These are phyloP conservation scores for Cercospora sp. DNA, from an alignment of 2,329 filamentous ascomycete species.

Conservation along the genomic window DNA sequence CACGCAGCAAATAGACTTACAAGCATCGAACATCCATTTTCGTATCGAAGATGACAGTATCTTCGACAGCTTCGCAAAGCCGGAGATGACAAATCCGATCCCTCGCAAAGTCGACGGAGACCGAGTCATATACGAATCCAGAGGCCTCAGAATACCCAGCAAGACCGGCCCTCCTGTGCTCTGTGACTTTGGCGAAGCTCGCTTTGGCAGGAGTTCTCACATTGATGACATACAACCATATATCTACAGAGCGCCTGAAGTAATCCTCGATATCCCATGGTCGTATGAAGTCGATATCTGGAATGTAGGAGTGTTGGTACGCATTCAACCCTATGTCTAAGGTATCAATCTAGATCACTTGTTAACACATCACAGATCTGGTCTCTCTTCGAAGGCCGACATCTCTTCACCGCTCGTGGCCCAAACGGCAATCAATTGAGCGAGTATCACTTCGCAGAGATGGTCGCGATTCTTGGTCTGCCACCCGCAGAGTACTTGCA, in stretches of 20 bases:
- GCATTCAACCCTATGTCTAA: too few relatives aligned
- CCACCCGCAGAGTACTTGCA: conserved; percentile 31
- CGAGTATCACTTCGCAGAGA: conserved; percentile 34
- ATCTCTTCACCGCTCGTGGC: conserved; percentile 36
- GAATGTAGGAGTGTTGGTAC: conserved; percentile 43
- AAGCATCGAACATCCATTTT: conserved; percentile 28
- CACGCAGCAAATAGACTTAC: conserved; percentile 23
- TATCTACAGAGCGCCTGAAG: conserved; percentile 41
- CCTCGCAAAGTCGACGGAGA: conserved; percentile 23
- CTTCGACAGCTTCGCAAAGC: conserved; percentile 21
- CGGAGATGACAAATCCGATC: conserved; percentile 21
- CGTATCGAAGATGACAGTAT: conserved; percentile 25
- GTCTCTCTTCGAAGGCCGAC: conserved; percentile 39
- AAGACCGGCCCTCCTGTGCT: conserved; percentile 15
- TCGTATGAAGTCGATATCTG: conserved; percentile 41
- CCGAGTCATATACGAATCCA: conserved; percentile 25
- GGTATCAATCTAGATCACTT: conserved; percentile 23
- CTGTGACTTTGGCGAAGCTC: conserved; percentile 29
- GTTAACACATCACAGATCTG: conserved; percentile 34
- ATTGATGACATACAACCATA: conserved; percentile 38
- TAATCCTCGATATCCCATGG: conserved; percentile 40
- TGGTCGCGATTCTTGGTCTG: conserved; percentile 32
- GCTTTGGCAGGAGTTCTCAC: conserved; percentile 19
- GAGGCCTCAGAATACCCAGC: conserved; percentile 21
- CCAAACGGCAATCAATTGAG: conserved; percentile 17